A percentile compares a stretch with the other conserved stretches of the same genome.
phyloP scores from a whole-genome alignment of 2,329 filamentous ascomycete species.

The Aquanectria penicillioides region DNA sequence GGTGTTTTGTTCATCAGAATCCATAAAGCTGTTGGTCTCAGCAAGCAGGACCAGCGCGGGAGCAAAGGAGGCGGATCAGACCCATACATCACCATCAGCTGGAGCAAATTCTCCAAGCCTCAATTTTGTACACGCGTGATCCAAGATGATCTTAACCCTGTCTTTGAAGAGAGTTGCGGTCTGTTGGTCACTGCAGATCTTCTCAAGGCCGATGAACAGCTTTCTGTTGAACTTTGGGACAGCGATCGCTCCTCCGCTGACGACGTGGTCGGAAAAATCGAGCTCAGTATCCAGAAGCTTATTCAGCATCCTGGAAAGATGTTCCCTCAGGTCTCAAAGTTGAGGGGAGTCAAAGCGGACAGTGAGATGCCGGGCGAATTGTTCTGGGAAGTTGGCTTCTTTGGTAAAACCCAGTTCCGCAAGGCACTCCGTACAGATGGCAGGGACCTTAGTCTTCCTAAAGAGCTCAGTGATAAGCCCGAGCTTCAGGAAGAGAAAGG shows the following conservation, averaged over 20 bases:
- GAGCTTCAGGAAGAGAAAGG: conserved; percentile 90
- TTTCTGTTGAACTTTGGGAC: conserved; percentile 96
- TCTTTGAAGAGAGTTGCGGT: conserved; percentile 90
- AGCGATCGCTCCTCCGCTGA: conserved; percentile 92
- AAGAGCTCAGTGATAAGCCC: conserved; percentile 76
- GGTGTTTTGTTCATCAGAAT: conserved; percentile 95
- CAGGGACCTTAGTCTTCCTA: conserved; percentile 80
- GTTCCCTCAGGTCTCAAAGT: conserved; percentile 87
- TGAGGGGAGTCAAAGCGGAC: conserved; percentile 83
- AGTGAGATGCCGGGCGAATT: conserved; percentile 92
- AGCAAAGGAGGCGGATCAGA: conserved; percentile 89
- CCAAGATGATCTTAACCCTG: conserved; percentile 90
- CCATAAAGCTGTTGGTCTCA: conserved; percentile 85
- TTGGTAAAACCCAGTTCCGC: conserved; percentile 89
- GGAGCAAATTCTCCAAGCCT: conserved; percentile 96
- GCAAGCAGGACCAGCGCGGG: conserved; percentile 88
- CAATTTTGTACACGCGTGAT: conserved; percentile 98
- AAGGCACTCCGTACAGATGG: conserved; percentile 87
- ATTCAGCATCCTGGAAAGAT: conserved; percentile 92
- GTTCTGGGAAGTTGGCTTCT: conserved; percentile 96
- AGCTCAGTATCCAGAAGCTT: conserved; percentile 92
- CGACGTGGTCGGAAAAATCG: conserved; percentile 94
- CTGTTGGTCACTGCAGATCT: conserved; percentile 88
- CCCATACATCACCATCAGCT: conserved; percentile 93
- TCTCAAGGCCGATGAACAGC: conserved; percentile 91